Base-by-base conservation (phyloP, 192 early-diverging fungal genomes). In the Coemansia sp. region DNA sequence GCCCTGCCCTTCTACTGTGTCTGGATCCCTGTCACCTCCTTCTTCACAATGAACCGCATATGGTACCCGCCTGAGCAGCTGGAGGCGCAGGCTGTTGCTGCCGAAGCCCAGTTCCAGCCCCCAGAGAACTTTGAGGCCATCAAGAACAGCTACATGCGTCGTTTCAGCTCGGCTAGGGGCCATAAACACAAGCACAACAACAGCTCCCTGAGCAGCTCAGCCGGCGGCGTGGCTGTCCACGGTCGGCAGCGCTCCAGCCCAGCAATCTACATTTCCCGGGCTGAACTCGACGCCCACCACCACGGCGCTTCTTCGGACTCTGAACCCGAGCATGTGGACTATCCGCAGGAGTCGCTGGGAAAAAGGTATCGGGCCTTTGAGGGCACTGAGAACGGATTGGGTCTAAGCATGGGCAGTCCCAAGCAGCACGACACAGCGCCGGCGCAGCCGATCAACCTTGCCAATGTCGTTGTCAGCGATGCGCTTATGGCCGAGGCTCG, bases 1-100 rank as follows among this genome's bases (percentile, higher is more conserved):
- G 77, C 64, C 0, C 61, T 80, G 66, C 77, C 77, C 9, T 74
- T 74, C 47, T 80, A 74, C 53, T 42, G 62, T 33, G 65, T 80
- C 33, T 80, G 77, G 77, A 80, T 74, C 31, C 77, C 77, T 15
- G 59, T 63, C 23, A 74, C 77, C 0, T 65, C 77, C 45, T 70
- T 80, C 61, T 63, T 80, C 15, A 58, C 77, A 13, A 80, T 80
- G 77, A 74, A 80, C 65, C 77, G 77, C 48, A 61, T 80, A 15
- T 80, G 77, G 77, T 59, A 67, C 9, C 44, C 71, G 33, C 77
- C 77, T 6, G 72, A 74, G 22, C 71, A 64, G 40, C 28, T 71
- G 8, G 62, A 37, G 1, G 74, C 74, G 19, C 65, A 63, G 54
- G 27, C 25, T 10, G 67, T 50, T 3, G 61, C 74, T 2, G 68